Evolutionary conservation across 73 alveolate species (phyloP).

Genomic region (Blepharisma japonicum): DNA sequence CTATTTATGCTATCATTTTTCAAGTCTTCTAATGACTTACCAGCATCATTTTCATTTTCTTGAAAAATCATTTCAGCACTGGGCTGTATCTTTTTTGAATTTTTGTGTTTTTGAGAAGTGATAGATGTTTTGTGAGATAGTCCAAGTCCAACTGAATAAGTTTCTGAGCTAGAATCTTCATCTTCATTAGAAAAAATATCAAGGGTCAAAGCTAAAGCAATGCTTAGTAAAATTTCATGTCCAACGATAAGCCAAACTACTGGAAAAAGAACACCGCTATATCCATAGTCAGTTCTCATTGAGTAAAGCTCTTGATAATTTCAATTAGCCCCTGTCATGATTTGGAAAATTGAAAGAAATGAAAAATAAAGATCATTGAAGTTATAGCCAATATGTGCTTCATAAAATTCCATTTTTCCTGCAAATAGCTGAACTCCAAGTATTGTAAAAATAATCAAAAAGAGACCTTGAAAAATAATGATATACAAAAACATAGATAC

Average conservation of each 20-base stretch:
- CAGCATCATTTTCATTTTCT: slow-evolving; percentile 10
- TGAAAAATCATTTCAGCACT: not conserved
- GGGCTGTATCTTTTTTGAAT: not conserved
- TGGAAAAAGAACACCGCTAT: slow-evolving; percentile 54
- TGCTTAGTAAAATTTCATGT: slow-evolving; percentile 83
- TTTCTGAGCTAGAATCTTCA: not conserved
- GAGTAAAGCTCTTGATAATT: slow-evolving; percentile 34
- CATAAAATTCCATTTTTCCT: slow-evolving; percentile 67
- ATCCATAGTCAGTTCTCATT: slow-evolving; percentile 22
- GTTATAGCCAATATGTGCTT: slow-evolving; percentile 63
- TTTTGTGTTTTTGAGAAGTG: not conserved
- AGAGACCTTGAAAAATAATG: slow-evolving; percentile 73
- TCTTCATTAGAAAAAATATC: slow-evolving; percentile 70
- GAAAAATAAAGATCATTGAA: slow-evolving; percentile 85
- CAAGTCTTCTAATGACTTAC: slow-evolving; percentile 38
- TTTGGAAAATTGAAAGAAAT: slow-evolving; percentile 37
- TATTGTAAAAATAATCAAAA: slow-evolving; percentile 86
- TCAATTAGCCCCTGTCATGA: slow-evolving; percentile 74
- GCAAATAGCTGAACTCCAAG: slow-evolving; percentile 91
- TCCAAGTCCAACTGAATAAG: not conserved
- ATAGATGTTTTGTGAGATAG: not conserved
- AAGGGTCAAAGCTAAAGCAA: slow-evolving; percentile 85
- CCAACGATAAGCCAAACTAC: slow-evolving; percentile 95
- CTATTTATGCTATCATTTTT: not conserved
- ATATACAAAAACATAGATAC: slow-evolving; percentile 38